These are phyloP conservation scores for Schizophyllum amplum DNA, from an alignment of 1,284 basidiomycete genomes.

Conservation along the genomic window DNA sequence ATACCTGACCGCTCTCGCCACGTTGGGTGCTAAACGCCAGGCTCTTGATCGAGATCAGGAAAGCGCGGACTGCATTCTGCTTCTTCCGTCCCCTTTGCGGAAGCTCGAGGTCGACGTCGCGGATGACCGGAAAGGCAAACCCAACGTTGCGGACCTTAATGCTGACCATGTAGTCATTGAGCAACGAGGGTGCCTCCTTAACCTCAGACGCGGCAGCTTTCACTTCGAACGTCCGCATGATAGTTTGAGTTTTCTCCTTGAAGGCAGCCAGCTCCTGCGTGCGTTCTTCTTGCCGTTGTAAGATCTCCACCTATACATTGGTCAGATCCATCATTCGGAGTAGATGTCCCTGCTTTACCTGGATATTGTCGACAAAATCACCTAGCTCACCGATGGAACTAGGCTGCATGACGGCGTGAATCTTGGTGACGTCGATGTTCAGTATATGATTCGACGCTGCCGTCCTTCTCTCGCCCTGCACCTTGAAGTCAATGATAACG, in stretches of 20 bases:
- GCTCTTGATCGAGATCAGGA: constrained; percentile 74
- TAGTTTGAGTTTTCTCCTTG: constrained; percentile 67
- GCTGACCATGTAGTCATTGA: constrained; percentile 58
- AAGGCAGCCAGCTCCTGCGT: constrained; percentile 72
- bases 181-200: constrained; percentile 43
- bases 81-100: constrained; percentile 25
- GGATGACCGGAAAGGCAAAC: constrained; percentile 74
- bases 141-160: constrained; percentile 68
- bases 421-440: constrained; percentile 56
- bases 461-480: constrained; percentile 27
- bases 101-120: constrained; percentile 43
- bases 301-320: constrained; percentile 55
- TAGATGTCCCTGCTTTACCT: constrained; percentile 34
- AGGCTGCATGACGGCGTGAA: constrained; percentile 89
- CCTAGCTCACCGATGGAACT: constrained; percentile 83
- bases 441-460: constrained; percentile 31
- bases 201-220: constrained; percentile 34
- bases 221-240: constrained; percentile 69
- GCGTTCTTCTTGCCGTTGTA: constrained; percentile 64
- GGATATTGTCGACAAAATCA: constrained; percentile 79
- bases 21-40: constrained; percentile 66
- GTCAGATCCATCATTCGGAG: constrained; percentile 5
- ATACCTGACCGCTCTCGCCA: constrained; percentile 73
- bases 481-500: constrained; percentile 67
- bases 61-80: constrained; percentile 58